A percentile compares a stretch with the other conserved stretches of the same genome.
Evolutionary conservation across 1,284 basidiomycete species (phyloP).

Genomic region (Athelia sp.): DNA sequence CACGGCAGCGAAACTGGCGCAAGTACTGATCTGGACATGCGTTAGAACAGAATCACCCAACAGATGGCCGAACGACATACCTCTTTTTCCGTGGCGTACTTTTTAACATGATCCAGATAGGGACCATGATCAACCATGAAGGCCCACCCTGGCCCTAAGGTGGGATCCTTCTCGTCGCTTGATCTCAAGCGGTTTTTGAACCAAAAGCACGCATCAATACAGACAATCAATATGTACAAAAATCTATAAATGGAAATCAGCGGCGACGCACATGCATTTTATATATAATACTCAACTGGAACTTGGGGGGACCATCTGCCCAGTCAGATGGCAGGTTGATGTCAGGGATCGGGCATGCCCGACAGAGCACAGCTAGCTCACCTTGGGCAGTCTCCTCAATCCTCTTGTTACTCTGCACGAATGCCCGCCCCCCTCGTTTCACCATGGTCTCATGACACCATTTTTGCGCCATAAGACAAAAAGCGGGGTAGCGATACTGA

Average conservation of each 20-base stretch:
- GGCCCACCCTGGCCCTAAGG: conserved; percentile 14
- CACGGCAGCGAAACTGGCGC: conserved; percentile 15
- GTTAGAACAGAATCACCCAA: neutral
- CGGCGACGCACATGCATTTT: neutral
- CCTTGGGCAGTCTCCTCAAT: conserved; percentile 6
- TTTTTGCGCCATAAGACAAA: conserved; percentile 6
- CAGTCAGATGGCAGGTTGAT: conserved; percentile 10
- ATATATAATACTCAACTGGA: conserved; percentile 6
- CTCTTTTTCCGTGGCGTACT: conserved; percentile 13
- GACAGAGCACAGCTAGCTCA: conserved; percentile 8
- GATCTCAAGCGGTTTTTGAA: conserved; percentile 10
- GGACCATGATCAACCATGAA: conserved; percentile 8
- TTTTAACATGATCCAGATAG: neutral
- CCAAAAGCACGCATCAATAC: conserved; percentile 18
- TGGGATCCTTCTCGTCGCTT: conserved; percentile 8
- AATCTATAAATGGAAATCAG: conserved; percentile 4
- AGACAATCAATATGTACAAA: conserved; percentile 10
- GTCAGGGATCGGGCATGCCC: conserved; percentile 13
- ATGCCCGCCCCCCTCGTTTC: conserved; percentile 5
- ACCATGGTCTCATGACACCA: neutral
- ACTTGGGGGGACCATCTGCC: conserved; percentile 5
- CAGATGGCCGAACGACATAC: conserved; percentile 7
- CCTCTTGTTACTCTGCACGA: conserved; percentile 8
- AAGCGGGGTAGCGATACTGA: conserved; percentile 11
- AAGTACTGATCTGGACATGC: conserved; percentile 12